Evolutionary conservation across 2,329 filamentous ascomycete genomes (phyloP).

Genomic region (Aspergillus sp.): DNA sequence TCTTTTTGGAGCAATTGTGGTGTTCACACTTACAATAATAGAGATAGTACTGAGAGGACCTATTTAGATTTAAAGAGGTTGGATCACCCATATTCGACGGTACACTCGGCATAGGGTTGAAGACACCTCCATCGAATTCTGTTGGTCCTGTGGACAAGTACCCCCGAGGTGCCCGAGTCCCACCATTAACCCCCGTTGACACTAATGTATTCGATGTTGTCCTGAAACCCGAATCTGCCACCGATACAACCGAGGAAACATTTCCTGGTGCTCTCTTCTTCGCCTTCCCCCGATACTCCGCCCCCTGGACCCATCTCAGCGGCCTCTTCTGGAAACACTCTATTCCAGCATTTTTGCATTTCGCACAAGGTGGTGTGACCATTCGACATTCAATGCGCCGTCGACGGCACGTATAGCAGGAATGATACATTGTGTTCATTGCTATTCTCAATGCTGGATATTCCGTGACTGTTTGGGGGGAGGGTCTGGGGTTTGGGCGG

Average conservation of each 20-base stretch:
- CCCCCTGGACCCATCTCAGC: slow-evolving; percentile 29
- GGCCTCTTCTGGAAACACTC: slow-evolving; percentile 29
- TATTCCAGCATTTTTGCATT: slow-evolving; percentile 27
- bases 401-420: slow-evolving; percentile 31
- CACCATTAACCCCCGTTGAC: neutral
- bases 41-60: slow-evolving; percentile 23
- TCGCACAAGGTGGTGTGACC: slow-evolving; percentile 21
- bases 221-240: slow-evolving; percentile 1
- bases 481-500: too few relatives aligned
- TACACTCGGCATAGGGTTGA: neutral
- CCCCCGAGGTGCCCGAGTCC: too few relatives aligned
- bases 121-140: neutral
- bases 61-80: slow-evolving; percentile 9
- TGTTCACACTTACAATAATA: slow-evolving; percentile 23
- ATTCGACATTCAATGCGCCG: slow-evolving; percentile 30
- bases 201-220: slow-evolving; percentile 1
- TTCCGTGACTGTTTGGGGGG: too few relatives aligned
- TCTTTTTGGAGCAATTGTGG: neutral
- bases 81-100: slow-evolving; percentile 12
- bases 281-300: slow-evolving; percentile 28
- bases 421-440: slow-evolving; percentile 5
- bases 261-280: slow-evolving; percentile 14
- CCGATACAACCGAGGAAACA: too few relatives aligned
- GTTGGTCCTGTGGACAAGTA: too few relatives aligned
- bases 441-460: too few relatives aligned